Base-by-base conservation (phyloP, 2,329 filamentous ascomycete species). In the Alternaria conjuncta region DNA sequence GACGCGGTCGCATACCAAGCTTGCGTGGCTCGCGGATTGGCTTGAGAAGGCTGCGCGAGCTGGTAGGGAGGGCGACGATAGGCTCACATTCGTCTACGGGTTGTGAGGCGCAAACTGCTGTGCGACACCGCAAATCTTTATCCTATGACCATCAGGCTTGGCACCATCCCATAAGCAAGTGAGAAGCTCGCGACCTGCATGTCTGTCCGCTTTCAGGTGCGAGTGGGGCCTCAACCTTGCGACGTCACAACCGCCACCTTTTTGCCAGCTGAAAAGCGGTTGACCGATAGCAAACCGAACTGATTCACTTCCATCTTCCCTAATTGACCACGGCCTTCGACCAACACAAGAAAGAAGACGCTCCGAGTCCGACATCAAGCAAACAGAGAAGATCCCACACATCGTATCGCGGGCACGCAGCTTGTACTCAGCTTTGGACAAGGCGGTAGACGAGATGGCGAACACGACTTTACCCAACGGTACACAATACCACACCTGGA, bases 41-140 rank as follows among this genome's bases (percentile, higher is more conserved):
- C 59, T 81, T 1, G 78, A 80, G 2, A 63, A 75, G 49, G 80
- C 80, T n/a, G 75, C 72, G 1, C 67, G 68, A 11, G 71, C 78
- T 20, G 74, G 78, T 8, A 74, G 79, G 64, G 70, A 79, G 26
- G 83, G 83, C 5, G 83, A 85, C 56, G 82, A 84, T 72, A 83
- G 78, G 72, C 66, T 84, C 51, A 84, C 82, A 0, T 85, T 83
- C 69, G 68, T 79, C 51, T 85, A 84, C 64, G 80, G 81, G 11
- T 60, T 79, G 9, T 63, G 25, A 65, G 45, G 5, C 3, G 5
- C 1, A 2, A 32, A 5, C 3, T n/a, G 11, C 28, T 15, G 26
- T 4, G 2, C 47, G 4, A 51, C 18, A 10, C n/a, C 5, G 9
- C 6, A 1, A 7, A 20, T 0, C 0, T 6, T 5, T 3, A n/a